Evolutionary conservation across 306 rosid species (phyloP).

Genomic region (Rosa rugosa): DNA sequence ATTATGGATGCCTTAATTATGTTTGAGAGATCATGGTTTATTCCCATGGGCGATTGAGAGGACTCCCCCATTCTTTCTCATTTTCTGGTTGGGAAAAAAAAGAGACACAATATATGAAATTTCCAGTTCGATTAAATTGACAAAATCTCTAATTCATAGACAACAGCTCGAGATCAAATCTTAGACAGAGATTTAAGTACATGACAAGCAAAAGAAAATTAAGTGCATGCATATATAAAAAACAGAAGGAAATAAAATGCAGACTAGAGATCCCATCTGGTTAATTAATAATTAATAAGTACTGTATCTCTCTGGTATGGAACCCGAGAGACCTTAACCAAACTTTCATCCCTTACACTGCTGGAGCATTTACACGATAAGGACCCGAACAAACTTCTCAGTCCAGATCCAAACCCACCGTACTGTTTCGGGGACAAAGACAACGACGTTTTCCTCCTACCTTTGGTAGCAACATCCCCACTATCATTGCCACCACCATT

Average conservation of each 20-base stretch:
- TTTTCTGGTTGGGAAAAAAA: too few relatives aligned
- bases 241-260: not conserved
- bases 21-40: too few relatives aligned
- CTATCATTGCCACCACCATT: not conserved
- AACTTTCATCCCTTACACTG: conserved; percentile 44
- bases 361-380: conserved; percentile 46
- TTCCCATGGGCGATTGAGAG: too few relatives aligned
- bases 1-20: too few relatives aligned
- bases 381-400: conserved; percentile 35
- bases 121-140: too few relatives aligned
- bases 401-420: conserved; percentile 20
- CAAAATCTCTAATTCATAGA: not conserved
- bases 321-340: conserved; percentile 44
- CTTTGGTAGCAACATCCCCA: conserved; percentile 5
- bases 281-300: not conserved
- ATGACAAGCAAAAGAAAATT: not conserved
- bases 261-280: not conserved
- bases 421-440: not conserved
- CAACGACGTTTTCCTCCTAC: conserved; percentile 16
- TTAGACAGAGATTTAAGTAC: not conserved
- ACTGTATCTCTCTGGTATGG: conserved; percentile 17
- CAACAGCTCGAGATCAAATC: not conserved
- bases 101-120: too few relatives aligned
- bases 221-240: not conserved
- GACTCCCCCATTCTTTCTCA: too few relatives aligned